Conservation (phyloP, 2,329 filamentous ascomycete genomes). For the Colletotrichum sp. region DNA sequence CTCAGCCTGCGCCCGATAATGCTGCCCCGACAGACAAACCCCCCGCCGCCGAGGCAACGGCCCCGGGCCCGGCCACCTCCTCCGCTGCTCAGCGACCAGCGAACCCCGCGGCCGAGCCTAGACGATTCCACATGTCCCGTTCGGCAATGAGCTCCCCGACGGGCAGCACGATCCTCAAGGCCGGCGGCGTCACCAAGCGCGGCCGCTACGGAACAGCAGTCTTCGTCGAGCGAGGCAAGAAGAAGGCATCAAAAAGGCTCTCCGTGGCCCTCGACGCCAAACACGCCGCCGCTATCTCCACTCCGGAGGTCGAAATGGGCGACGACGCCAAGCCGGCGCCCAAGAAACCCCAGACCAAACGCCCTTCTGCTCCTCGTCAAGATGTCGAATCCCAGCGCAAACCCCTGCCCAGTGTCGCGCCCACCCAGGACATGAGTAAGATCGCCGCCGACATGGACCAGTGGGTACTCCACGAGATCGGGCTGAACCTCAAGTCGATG, state of each 20-base stretch:
- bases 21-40: background rate
- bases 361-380: background rate
- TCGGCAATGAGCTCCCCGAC: slow-evolving; percentile 42
- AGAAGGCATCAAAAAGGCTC: slow-evolving; percentile 28
- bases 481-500: slow-evolving; percentile 53
- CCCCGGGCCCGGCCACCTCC: background rate
- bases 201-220: slow-evolving; percentile 49
- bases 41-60: background rate
- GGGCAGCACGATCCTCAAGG: slow-evolving; percentile 25
- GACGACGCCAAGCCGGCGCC: background rate
- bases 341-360: slow-evolving; percentile 18
- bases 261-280: slow-evolving; percentile 30
- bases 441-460: slow-evolving; percentile 61
- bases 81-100: slow-evolving; percentile 10
- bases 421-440: slow-evolving; percentile 51
- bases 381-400: slow-evolving; percentile 10
- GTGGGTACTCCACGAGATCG: slow-evolving; percentile 65
- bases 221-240: slow-evolving; percentile 60
- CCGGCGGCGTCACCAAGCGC: slow-evolving; percentile 44
- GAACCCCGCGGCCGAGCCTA: slow-evolving; percentile 39
- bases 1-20: background rate
- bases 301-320: background rate
- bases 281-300: background rate
- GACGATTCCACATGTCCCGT: slow-evolving; percentile 62
- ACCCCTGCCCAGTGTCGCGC: slow-evolving; percentile 32